Percentiles rank a stretch among this genome's conserved stretches.
These are phyloP conservation scores for Dothidotthia symphoricarpi DNA, from an alignment of 2,329 filamentous ascomycete genomes.

Conservation along the genomic window DNA sequence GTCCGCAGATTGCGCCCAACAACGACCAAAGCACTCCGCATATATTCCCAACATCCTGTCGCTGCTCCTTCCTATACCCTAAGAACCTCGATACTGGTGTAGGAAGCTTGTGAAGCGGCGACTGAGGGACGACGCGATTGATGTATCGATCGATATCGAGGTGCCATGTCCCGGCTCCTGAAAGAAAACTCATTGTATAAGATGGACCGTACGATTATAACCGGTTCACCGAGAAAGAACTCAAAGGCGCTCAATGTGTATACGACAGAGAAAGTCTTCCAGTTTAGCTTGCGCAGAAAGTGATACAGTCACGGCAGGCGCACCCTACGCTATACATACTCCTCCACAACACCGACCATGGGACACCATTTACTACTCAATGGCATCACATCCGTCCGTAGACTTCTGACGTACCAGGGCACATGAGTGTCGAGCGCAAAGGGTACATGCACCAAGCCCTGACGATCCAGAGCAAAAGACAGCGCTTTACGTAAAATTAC, in stretches of 20 bases:
- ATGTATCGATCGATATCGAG: slow-evolving; percentile 77
- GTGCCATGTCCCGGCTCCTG: slow-evolving; percentile 40
- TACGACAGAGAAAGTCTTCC: no score
- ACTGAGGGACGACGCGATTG: slow-evolving; percentile 67
- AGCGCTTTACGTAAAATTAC: slow-evolving; percentile 28
- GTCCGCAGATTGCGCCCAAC: slow-evolving; percentile 46
- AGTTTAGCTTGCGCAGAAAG: no score
- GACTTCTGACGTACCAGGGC: slow-evolving; percentile 1
- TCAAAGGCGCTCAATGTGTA: no score
- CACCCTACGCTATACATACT: no score
- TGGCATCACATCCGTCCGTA: background rate
- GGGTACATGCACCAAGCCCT: background rate
- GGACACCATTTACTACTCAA: background rate
- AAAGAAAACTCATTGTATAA: slow-evolving; percentile 14
- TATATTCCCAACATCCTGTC: slow-evolving; percentile 44
- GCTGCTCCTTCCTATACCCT: slow-evolving; percentile 42
- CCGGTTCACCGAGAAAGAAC: no score
- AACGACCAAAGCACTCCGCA: slow-evolving; percentile 46
- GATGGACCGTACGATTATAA: no score
- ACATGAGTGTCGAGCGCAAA: slow-evolving; percentile 3
- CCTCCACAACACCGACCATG: no score
- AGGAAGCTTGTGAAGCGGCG: slow-evolving; percentile 64
- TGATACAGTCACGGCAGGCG: no score
- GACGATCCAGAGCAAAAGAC: slow-evolving; percentile 8
- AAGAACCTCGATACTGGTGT: slow-evolving; percentile 66